Conservation (phyloP, 2,329 filamentous ascomycete genomes). For the Ilyonectria sp. region DNA sequence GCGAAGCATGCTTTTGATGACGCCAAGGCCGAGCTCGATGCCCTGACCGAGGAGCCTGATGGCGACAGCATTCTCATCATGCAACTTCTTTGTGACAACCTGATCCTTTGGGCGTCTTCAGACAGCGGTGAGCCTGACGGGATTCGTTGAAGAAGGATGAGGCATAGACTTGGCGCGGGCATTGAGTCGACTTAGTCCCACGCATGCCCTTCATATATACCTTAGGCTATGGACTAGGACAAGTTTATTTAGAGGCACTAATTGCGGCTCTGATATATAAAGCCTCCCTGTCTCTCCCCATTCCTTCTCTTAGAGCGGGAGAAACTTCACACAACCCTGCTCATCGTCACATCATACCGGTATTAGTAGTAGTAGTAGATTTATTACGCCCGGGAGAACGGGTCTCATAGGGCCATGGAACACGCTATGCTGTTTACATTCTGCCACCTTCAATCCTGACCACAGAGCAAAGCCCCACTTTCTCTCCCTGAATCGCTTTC, state of each 20-base stretch:
- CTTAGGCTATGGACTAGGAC: no score
- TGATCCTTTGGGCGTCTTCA: conserved; percentile 97
- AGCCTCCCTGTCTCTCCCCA: background rate
- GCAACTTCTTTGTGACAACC: conserved; percentile 98
- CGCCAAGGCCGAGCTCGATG: conserved; percentile 98
- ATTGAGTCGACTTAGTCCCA: no score
- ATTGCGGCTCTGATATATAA: background rate
- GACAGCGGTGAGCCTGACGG: conserved; percentile 85
- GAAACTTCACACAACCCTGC: background rate
- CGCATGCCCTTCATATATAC: no score
- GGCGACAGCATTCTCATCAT: conserved; percentile 99
- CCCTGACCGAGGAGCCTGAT: conserved; percentile 97
- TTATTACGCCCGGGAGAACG: no score
- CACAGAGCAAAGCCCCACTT: no score
- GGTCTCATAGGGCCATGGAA: no score
- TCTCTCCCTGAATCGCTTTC: no score
- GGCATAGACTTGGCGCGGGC: no score
- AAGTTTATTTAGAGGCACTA: no score
- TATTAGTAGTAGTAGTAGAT: no score
- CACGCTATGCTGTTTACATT: no score
- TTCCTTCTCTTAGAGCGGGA: background rate
- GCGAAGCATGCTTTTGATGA: conserved; percentile 99
- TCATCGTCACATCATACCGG: background rate
- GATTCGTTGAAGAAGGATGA: conserved; percentile 35
- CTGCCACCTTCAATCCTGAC: no score